Evolutionary conservation across 495 filamentous ascomycete species (phyloP), one percentile per base, ranked within the genome.

Genomic region (Podospora appendiculata): DNA sequence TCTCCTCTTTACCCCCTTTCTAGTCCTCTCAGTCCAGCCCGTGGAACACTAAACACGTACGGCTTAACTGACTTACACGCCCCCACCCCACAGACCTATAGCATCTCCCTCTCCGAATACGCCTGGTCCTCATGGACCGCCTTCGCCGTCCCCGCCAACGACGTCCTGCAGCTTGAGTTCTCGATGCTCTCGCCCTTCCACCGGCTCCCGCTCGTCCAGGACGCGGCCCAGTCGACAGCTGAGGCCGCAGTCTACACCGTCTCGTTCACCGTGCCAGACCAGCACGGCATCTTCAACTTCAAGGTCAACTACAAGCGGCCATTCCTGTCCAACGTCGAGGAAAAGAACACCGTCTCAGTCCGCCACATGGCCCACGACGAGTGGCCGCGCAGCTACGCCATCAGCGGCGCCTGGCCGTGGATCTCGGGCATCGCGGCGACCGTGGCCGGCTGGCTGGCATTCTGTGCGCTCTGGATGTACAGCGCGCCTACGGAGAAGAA

Each of bases 261-360:
- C 6, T 75, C 79, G 17, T 96, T 97, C 74, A 84, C 76, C 53
- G 75, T 89, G 10, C 93, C 93, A 8, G 94, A 97, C 63, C 92
- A 96, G 70, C 92, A 97, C 77, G 92, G 92, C 60, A 95, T 97
- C 67, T 97, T 96, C 78, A 90, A 92, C 63, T 96, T 97, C 82
- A 81, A 81, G 65, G 79, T 96, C 62, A 92, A 95, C 78, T 96
- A 96, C 78, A 92, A 91, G 74, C 85, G 93, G 4, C 90, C 94
- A 2, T 94, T 96, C 77, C 64, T 93, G 57, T 91, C 83, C 64
- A 85, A 83, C 64, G 66, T 98, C 47, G 93, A 96, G 61, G 89
- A 96, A 78, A 98, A 96, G 81, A 81, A 85, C 58, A 90, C 89
- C 33, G 90, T 97, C 19, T 93, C 92, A 0, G 88, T 97, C 17